Evolutionary conservation across 768 basidiomycete species (phyloP), one percentile per base, ranked within the genome.

Genomic region (Neoboletus subvelutipes): DNA sequence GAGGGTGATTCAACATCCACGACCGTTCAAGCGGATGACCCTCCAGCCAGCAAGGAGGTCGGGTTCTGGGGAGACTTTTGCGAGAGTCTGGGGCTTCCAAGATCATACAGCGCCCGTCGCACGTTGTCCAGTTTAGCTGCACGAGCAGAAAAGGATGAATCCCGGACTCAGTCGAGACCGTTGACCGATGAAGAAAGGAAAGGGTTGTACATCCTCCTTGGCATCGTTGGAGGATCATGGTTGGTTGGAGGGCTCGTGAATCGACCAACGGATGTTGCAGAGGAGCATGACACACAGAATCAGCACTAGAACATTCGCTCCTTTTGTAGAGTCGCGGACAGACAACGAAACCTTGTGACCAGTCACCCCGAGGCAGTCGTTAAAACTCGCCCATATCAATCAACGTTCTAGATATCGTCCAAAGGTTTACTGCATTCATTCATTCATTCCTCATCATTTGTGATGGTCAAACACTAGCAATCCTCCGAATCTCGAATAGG

Each of bases 181-280:
- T 60, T 81, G 46, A 76, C 77, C 56, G 57, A 58, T 11, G 77
- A 81, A 40, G 82, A 86, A 65, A 67, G 59, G 56, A 75, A 47
- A 40, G 85, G 85, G 2, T 58, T 79, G n/a, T 83, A 75, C 69
- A 62, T 75, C 15, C 64, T 86, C 20, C 68, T 78, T 17, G 80
- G 81, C 39, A 68, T 84, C 20, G 50, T 85, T 11, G 78, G 68
- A 10, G 76, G 79, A 5, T 83, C 82, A 1, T 80, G 80, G 73
- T 50, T 80, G 8, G 65, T 77, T 6, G 82, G 78, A 41, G 74
- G 76, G 29, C 42, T 71, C 31, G 53, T 71, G 42, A 63, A 65
- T 42, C 59, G 61, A 50, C 22, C 52, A 7, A 40, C 54, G 11
- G 45, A 28, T 9, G 50, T 57, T 22, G 50, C 42, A 49, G 62